Evolutionary conservation across 2,329 filamentous ascomycete genomes (phyloP), one percentile per base, ranked within the genome.

Genomic region (Xylariomycetidae sp.): DNA sequence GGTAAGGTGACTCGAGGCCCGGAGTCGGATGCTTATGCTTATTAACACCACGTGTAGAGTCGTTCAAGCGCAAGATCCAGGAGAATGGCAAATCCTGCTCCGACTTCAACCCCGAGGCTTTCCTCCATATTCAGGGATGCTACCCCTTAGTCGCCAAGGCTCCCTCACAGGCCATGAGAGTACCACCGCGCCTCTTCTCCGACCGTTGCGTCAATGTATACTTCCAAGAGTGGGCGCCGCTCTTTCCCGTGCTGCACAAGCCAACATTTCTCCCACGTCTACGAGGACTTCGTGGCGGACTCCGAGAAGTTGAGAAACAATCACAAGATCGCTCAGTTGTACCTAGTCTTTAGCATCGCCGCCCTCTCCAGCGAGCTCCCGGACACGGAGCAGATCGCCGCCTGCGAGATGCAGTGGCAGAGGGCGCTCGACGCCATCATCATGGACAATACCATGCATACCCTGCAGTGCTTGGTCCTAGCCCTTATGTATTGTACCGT

Each of bases 201-300:
- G 92, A 97, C 57, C 82, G 90, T 59, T 86, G 94, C 53, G 83
- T 98, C 63, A 96, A 94, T 56, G 82, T 96, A 45, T 97, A 90
- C 67, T 97, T 97, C 68, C 90, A 97, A 63, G 90, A 97, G 67
- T 96, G 90, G 88, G 88, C 90, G 5, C 88, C 92, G 6, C 63
- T 97, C 3, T 95, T 96, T 62, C 92, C 92, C 0, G 77, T 96
- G 13, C 72, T 97, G 31, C 90, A 97, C 62, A 87, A 90, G 40
- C 89, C 89, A 4, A 88, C 83, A 0, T 94, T 97, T 62, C 72
- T 97, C 18, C n/a, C 77, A 78, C 27, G 64, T 88, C 12, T 97
- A 97, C 54, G 86, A 94, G 51, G 81, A 89, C 46, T 96, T 90
- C 54, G 78, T 92, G 27, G 73, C 79, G 37, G 80, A 85, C 46